A percentile compares a stretch with the other conserved stretches of the same genome.
Evolutionary conservation across 2,329 filamentous ascomycete genomes (phyloP).

Genomic region (Pyricularia grisea): DNA sequence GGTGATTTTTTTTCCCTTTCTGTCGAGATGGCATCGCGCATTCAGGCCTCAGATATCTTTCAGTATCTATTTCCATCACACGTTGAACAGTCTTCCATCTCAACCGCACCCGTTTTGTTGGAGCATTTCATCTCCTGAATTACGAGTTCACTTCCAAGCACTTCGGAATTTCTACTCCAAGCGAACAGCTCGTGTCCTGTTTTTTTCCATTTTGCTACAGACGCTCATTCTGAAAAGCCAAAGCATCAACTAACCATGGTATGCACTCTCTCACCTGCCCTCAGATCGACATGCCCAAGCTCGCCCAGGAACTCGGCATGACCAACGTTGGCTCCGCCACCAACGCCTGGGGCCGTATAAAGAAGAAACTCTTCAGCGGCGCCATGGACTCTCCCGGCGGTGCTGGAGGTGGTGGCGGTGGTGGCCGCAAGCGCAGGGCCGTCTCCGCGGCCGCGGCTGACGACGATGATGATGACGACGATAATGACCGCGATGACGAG

Average conservation of each 20-base stretch:
- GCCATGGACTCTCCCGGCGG: neutral
- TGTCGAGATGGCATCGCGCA: neutral
- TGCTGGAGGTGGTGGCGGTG: neutral
- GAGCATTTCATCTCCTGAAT: neutral
- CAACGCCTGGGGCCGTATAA: constrained; percentile 16
- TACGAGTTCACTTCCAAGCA: neutral
- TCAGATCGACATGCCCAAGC: constrained; percentile 16
- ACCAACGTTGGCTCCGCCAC: constrained; percentile 13
- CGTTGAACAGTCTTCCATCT: neutral
- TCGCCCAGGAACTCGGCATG: constrained; percentile 15
- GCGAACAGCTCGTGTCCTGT: no score
- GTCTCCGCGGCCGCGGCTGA: constrained; percentile 5
- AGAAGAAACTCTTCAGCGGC: constrained; percentile 16
- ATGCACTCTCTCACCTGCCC: neutral
- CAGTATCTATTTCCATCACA: neutral
- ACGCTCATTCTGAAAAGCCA: neutral
- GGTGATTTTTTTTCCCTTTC: neutral
- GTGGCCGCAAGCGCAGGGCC: constrained; percentile 12
- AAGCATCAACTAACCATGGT: neutral
- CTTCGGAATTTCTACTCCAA: neutral
- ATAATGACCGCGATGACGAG: neutral
- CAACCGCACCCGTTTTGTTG: neutral
- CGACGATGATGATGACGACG: neutral
- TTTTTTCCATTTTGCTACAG: neutral
- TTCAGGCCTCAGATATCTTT: neutral